Evolutionary conservation across 202 grass and related monocot species (phyloP).

Genomic region (Digitaria exilis): DNA sequence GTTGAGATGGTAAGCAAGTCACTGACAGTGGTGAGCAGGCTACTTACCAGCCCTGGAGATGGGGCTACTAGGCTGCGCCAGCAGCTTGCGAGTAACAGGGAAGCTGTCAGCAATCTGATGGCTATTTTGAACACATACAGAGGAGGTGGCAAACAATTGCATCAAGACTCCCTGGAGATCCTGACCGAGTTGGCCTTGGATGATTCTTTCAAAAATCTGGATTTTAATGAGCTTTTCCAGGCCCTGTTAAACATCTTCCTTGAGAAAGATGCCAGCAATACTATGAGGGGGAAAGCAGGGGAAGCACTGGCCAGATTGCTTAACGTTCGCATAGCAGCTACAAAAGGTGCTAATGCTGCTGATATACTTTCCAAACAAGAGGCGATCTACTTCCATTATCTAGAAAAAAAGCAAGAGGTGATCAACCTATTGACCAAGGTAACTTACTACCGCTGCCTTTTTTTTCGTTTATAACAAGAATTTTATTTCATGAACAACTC

Average conservation of each 20-base stretch:
- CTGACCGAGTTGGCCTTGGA: not conserved
- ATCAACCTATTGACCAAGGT: not conserved
- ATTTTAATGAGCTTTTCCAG: not conserved
- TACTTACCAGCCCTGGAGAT: not conserved
- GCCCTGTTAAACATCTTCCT: not conserved
- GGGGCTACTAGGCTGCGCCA: not conserved
- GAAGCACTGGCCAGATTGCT: not conserved
- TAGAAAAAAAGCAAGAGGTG: not conserved
- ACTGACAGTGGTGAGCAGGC: not conserved
- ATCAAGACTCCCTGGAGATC: not conserved
- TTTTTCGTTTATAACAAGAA: too few species aligned
- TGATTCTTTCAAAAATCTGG: not conserved
- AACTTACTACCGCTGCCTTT: not conserved
- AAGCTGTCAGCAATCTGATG: slow-evolving; percentile 3
- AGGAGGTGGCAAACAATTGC: not conserved
- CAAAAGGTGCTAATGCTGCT: not conserved
- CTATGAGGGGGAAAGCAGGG: not conserved
- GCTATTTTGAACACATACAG: not conserved
- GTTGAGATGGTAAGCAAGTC: not conserved
- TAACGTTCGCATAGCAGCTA: not conserved
- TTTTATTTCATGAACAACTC: too few species aligned
- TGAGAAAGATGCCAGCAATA: not conserved
- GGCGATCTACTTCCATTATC: too few species aligned
- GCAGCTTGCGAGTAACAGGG: not conserved
- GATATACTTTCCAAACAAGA: not conserved